Base-by-base conservation (phyloP, 352 stramenopile species). In the Pythium biforme region DNA sequence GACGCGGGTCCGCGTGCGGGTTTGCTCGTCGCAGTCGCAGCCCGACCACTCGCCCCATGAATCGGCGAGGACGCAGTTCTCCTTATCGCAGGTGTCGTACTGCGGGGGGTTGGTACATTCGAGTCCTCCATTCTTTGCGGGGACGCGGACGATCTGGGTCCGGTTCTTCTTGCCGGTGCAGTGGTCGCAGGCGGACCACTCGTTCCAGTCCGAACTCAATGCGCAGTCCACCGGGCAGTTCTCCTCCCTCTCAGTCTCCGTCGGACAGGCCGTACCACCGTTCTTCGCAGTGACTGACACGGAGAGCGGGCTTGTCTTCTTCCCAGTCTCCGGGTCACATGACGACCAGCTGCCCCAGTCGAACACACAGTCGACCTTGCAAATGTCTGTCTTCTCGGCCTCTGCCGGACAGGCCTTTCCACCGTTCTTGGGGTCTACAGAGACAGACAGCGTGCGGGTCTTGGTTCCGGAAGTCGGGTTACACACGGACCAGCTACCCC, bases 1-100 rank as follows among this genome's bases (percentile, higher is more conserved):
- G 45, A 86, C 1, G 41, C 60, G 2, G 79, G 77, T 26, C 63
- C 68, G 23, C 75, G 81, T 0, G 66, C 75, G 60, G 86, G 81
- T 37, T 68, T 70, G 52, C 56, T 68, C 4, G 39, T 70, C 20
- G 69, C 56, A 2, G 71, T 73, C 70, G 14, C 76, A 87, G 8
- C 33, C 25, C 19, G 74, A 67, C 55, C 77, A 92, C 1, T 53
- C 41, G 4, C 68, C 61, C 79, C 79, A n/a, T n/a, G n/a, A 91
- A 19, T 68, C 64, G 25, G 68, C 75, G 3, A 89, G 74, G 8
- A 72, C 60, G 27, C 79, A 88, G 60, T 88, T 74, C 3, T 75
- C 64, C 22, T 86, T 86, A 5, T 43, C 37, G 15, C 37, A 43
- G 5, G 37, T n/a, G 3, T n/a, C 11, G 11, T 15, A 43, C 37